These are phyloP conservation scores for Podospora pseudoanserina DNA, from an alignment of 495 filamentous ascomycete genomes.

Conservation along the genomic window DNA sequence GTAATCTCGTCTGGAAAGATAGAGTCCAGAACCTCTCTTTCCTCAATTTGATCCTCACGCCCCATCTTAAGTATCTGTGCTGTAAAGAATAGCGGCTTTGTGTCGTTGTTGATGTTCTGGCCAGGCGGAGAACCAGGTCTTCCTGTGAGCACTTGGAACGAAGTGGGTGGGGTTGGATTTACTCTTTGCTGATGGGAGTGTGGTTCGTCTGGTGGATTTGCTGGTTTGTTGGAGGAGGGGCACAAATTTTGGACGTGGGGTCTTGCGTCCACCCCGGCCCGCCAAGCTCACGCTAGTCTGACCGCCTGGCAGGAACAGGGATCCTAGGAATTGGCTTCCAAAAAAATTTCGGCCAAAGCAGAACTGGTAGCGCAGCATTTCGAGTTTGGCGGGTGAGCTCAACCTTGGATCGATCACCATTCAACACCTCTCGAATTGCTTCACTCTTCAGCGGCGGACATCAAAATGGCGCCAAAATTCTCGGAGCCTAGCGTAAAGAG, in stretches of 20 bases:
- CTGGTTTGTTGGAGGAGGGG: background rate
- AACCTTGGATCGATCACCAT: background rate
- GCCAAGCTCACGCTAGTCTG: constrained; percentile 23
- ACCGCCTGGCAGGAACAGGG: constrained; percentile 41
- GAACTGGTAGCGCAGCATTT: background rate
- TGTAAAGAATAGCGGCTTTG: background rate
- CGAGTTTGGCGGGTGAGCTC: background rate
- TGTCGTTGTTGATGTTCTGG: background rate
- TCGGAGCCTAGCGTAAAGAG: constrained; percentile 33
- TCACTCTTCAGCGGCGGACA: background rate
- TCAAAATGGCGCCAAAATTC: constrained; percentile 27
- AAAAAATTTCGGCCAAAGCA: constrained; percentile 18
- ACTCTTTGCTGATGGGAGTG: no score
- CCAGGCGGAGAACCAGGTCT: background rate
- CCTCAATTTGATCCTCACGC: constrained; percentile 88
- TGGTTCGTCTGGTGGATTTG: background rate
- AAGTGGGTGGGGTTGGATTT: background rate
- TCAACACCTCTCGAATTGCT: background rate
- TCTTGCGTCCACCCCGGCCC: background rate
- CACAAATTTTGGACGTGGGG: background rate
- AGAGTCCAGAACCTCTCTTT: constrained; percentile 93
- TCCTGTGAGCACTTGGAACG: background rate
- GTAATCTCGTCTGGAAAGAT: constrained; percentile 98
- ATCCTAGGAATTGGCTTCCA: constrained; percentile 19
- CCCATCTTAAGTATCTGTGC: constrained; percentile 59